Conservation (phyloP, 306 rosid genomes). For the Begonia masoniana region DNA sequence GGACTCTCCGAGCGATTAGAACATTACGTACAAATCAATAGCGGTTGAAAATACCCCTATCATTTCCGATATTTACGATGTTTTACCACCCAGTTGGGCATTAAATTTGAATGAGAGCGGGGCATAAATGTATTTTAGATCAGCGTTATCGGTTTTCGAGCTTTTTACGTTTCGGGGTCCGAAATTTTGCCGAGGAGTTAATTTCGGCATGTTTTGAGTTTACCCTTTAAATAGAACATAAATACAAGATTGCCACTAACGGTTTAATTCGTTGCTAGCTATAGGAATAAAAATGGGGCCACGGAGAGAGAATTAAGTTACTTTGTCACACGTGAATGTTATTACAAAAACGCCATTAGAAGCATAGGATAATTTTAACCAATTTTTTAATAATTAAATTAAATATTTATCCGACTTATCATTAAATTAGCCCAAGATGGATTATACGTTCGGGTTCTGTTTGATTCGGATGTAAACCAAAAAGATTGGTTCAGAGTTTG, state of each 20-base stretch:
- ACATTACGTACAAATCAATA: background rate
- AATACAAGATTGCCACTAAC: slow-evolving; percentile 27
- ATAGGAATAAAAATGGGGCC: too few relatives aligned
- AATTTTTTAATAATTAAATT: too few relatives aligned
- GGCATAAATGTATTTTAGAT: slow-evolving; percentile 18
- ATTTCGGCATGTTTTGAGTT: slow-evolving; percentile 19
- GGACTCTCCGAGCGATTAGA: background rate
- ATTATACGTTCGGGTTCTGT: too few relatives aligned
- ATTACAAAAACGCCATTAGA: too few relatives aligned
- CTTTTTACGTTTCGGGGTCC: slow-evolving; percentile 21
- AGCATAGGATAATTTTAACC: too few relatives aligned
- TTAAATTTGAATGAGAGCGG: slow-evolving; percentile 10
- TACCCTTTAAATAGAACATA: slow-evolving; percentile 3
- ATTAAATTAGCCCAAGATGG: too few relatives aligned
- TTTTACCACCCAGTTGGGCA: background rate
- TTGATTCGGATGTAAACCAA: too few relatives aligned
- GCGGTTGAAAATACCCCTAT: background rate
- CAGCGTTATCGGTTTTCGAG: slow-evolving; percentile 22
- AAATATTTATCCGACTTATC: too few relatives aligned
- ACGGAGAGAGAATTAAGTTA: too few relatives aligned
- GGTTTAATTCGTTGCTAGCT: slow-evolving; percentile 18
- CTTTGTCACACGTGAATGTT: too few relatives aligned
- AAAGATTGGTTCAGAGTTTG: too few relatives aligned
- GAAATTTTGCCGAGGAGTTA: slow-evolving; percentile 14
- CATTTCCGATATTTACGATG: background rate